Evolutionary conservation across 345 rosid genomes (phyloP).

Genomic region (Gynandropsis gynandra): DNA sequence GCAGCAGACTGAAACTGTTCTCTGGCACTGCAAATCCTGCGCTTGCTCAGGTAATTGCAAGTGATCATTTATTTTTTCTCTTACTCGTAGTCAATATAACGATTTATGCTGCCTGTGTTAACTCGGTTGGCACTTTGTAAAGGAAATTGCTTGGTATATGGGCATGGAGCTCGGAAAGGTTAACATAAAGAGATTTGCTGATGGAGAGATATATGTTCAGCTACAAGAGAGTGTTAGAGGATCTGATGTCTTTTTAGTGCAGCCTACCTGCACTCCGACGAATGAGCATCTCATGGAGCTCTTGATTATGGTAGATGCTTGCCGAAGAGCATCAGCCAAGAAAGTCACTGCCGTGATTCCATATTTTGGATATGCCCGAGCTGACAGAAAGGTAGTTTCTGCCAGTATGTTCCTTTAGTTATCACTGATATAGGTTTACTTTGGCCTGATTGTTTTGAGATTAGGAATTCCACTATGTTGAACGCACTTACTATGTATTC

Average conservation of each 20-base stretch:
- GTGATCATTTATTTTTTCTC: neutral
- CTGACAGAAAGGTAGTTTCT: slow-evolving; percentile 74
- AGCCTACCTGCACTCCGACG: slow-evolving; percentile 97
- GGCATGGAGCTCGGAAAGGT: slow-evolving; percentile 85
- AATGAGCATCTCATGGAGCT: slow-evolving; percentile 99
- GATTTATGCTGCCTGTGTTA: neutral
- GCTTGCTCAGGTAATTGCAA: slow-evolving; percentile 39
- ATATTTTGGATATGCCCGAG: slow-evolving; percentile 96
- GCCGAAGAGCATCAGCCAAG: slow-evolving; percentile 93
- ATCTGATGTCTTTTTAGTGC: slow-evolving; percentile 83
- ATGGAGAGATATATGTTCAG: slow-evolving; percentile 92
- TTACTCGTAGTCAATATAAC: neutral
- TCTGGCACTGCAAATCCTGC: slow-evolving; percentile 65
- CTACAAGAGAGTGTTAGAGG: slow-evolving; percentile 96
- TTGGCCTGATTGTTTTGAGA: slow-evolving; percentile 2
- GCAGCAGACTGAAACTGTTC: slow-evolving; percentile 42
- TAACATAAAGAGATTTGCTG: slow-evolving; percentile 86
- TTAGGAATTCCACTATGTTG: neutral
- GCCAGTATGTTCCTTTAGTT: neutral
- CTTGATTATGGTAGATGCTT: slow-evolving; percentile 89
- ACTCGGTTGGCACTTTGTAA: neutral
- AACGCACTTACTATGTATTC: slow-evolving; percentile 14
- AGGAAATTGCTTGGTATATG: slow-evolving; percentile 97
- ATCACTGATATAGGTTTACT: neutral
- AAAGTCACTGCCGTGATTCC: slow-evolving; percentile 91